Evolutionary conservation across 176 grass and related monocot genomes (phyloP), one percentile per base, ranked within the genome.

Genomic region (Bolboschoenus planiculmis): DNA sequence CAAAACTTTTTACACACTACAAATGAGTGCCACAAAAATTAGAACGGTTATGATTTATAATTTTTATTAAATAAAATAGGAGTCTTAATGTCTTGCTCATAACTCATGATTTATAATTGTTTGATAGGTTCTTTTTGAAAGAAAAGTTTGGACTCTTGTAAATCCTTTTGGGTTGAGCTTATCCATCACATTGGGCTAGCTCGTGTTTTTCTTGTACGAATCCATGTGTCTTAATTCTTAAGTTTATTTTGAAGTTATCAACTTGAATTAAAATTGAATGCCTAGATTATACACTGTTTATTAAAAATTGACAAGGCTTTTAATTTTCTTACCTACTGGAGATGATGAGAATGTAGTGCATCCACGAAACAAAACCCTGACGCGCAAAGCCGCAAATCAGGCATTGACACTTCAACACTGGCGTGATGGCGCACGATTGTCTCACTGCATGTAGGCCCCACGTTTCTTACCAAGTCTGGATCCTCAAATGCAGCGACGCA

Each of bases 301-400:
- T 43, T 71, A n/a, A 68, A 27, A 68, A 73, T 73, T 43, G 20
- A 47, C 68, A 44, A 2, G 70, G 27, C 13, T 3, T 70, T 18
- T n/a, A 43, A 18, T 77, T 53, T 53, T 77, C 26, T 31, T 20
- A 77, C 46, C 44, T 4, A 77, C 71, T 77, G 46, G 72, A 53
- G 72, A 53, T 2, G 44, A 51, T 76, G 10, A 51, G 23, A 76
- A 51, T 20, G n/a, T 2, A 70, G 51, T 31, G 21, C 21, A 30
- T 14, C 30, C 71, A 75, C 71, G 71, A 75, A 76, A 75, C 71
- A 43, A 75, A 76, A 76, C 18, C 13, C 43, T 51, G 72, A 76
- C 72, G 26, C 72, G 72, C 44, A 51, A 20, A 51, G 44, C 26
- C 46, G 15, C 44, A 30, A 77, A 77, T 77, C 72, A 53, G 72